phyloP scores from a whole-genome alignment of 2,329 filamentous ascomycete species.

The Ceratocystis colombiana region DNA sequence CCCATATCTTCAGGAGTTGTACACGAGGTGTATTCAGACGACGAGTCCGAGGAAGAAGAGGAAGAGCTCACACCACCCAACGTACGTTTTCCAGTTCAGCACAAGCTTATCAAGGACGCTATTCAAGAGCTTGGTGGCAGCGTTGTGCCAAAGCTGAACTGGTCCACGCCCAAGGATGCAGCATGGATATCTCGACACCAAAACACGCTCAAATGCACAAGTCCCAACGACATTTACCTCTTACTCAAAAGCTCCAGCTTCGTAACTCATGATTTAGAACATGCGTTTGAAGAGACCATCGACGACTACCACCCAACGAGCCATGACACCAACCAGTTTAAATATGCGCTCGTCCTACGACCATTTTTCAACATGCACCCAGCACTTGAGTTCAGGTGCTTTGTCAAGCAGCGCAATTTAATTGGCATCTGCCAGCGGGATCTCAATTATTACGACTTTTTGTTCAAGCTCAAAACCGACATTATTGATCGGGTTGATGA shows the following conservation, averaged over 20 bases:
- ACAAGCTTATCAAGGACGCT: constrained; percentile 62
- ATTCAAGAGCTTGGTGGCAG: constrained; percentile 75
- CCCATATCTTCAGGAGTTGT: constrained; percentile 28
- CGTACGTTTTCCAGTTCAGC: constrained; percentile 57
- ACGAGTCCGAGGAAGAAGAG: constrained; percentile 36
- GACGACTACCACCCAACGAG: constrained; percentile 36
- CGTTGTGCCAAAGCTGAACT: constrained; percentile 90
- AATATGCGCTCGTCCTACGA: constrained; percentile 72
- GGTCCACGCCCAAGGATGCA: constrained; percentile 93
- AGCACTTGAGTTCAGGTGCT: constrained; percentile 88
- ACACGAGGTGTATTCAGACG: constrained; percentile 38
- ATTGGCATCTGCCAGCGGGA: constrained; percentile 83
- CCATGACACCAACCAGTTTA: constrained; percentile 41
- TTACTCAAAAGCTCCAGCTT: constrained; percentile 92
- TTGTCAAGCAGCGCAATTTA: constrained; percentile 72
- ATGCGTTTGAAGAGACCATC: constrained; percentile 73
- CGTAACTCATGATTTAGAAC: constrained; percentile 83
- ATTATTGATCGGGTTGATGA: constrained; percentile 59
- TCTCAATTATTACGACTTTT: constrained; percentile 79
- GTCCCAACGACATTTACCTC: constrained; percentile 84
- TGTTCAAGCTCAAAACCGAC: constrained; percentile 52
- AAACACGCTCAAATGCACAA: constrained; percentile 85
- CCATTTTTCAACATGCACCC: constrained; percentile 84
- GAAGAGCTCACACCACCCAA: constrained; percentile 40
- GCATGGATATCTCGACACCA: constrained; percentile 75